Evolutionary conservation across 345 rosid species (phyloP), one percentile per base, ranked within the genome.

Genomic region (Bruguiera gymnorhiza): DNA sequence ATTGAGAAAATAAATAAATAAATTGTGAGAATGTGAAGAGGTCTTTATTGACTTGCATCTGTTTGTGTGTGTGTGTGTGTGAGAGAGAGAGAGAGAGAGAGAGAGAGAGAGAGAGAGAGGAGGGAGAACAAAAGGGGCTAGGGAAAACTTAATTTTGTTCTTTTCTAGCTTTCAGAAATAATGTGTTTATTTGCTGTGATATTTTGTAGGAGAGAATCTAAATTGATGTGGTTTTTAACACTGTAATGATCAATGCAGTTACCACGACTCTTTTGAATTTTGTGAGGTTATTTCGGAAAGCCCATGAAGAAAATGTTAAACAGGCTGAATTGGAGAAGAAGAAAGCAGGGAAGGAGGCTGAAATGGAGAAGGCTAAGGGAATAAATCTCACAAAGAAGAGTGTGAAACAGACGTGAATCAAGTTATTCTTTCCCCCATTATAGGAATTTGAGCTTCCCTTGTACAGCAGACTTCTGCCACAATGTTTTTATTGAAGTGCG

Each of bases 261-360:
- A 89, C 83, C 60, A 83, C 94, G 15, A 96, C 98, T 46, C 89
- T 96, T 60, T 78, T 89, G 70, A 96, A 85, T 75, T 96, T 96
- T 80, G 88, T 86, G 82, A 86, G 83, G 76, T 73, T 92, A 82
- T 96, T 96, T 58, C 90, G 91, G 69, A 90, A 83, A 86, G 96
- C 99, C 61, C 98, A 92, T 60, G 98, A 96, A 70, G 99, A 96
- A 79, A 96, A 92, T 69, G 10, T 81, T 70, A 96, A 96, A 73
- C 94, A 89, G 83, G 93, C 83, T 9, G 99, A 96, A 81, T 56
- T 87, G 80, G 98, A 92, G 78, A 96, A 75, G 86, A 96, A 92
- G 84, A 92, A 92, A 83, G 93, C 90, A 27, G 87, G 83, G 19
- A 90, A 95, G 73, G 99, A 95, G 78, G 97, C 97, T 3, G 99